A percentile compares a stretch with the other conserved stretches of the same genome.
Conservation (phyloP, 139 green algal species). For the Asterochloris sp. region DNA sequence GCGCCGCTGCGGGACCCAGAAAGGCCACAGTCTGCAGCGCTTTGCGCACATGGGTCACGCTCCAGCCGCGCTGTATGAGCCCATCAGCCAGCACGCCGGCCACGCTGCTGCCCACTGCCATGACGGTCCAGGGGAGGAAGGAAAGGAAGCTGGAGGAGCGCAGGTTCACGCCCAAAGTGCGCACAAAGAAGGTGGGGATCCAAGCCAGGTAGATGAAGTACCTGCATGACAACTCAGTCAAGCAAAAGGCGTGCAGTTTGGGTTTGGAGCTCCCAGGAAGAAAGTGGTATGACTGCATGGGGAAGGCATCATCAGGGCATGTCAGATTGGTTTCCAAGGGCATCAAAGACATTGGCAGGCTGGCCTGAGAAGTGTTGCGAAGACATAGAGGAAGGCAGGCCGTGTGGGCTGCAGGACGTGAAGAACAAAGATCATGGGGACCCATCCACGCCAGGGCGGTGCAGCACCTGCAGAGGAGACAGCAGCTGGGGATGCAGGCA, state of each 20-base stretch:
- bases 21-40: constrained; percentile 74
- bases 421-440: too few relatives aligned
- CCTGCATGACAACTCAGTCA: not conserved
- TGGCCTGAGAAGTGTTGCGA: too few relatives aligned
- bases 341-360: not conserved
- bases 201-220: constrained; percentile 96
- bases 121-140: constrained; percentile 84
- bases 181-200: constrained; percentile 90
- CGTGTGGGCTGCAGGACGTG: too few relatives aligned
- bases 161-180: constrained; percentile 65
- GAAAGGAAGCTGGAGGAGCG: constrained; percentile 59
- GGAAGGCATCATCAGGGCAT: too few relatives aligned
- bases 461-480: too few relatives aligned
- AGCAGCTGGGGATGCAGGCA: too few relatives aligned
- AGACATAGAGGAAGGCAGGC: too few relatives aligned
- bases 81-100: constrained; percentile 72
- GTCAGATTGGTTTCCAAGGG: not conserved
- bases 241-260: too few relatives aligned
- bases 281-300: too few relatives aligned
- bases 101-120: constrained; percentile 63
- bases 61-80: constrained; percentile 49
- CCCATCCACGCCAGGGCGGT: too few relatives aligned
- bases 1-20: constrained; percentile 65
- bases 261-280: too few relatives aligned
- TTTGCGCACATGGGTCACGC: constrained; percentile 33